Conservation (phyloP, 164 flowering plant species). For the Cinnamomum micranthum region DNA sequence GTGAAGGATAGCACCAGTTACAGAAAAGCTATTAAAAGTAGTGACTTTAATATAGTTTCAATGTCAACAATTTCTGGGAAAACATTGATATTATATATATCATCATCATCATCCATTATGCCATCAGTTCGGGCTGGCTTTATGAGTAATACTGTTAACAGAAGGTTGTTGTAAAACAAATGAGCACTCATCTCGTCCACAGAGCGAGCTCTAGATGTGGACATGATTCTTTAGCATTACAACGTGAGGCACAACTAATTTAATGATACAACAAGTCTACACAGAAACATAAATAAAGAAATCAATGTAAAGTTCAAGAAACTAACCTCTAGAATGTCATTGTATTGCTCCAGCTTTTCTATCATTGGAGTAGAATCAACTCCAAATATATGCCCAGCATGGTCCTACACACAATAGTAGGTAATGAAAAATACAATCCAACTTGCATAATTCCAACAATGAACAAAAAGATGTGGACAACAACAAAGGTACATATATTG, state of each 20-base stretch:
- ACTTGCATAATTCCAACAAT: neutral
- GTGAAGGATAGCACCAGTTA: neutral
- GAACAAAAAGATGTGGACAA: constrained; percentile 3
- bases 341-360: constrained; percentile 89
- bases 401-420: constrained; percentile 59
- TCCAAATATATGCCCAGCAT: constrained; percentile 98
- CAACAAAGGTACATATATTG: neutral
- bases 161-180: neutral
- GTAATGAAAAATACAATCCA: neutral
- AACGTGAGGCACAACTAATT: neutral
- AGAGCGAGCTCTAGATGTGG: neutral
- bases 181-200: neutral
- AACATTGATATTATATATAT: no score
- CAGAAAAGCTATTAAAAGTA: neutral
- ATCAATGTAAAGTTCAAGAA: neutral
- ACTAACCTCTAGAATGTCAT: constrained; percentile 61
- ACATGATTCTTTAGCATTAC: neutral
- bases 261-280: neutral
- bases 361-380: constrained; percentile 88
- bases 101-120: no score
- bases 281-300: neutral
- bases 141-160: neutral
- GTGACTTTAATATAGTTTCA: neutral
- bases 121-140: no score
- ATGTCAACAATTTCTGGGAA: no score